Base-by-base conservation (phyloP, 352 stramenopile genomes). In the Pythium scleroteichum region DNA sequence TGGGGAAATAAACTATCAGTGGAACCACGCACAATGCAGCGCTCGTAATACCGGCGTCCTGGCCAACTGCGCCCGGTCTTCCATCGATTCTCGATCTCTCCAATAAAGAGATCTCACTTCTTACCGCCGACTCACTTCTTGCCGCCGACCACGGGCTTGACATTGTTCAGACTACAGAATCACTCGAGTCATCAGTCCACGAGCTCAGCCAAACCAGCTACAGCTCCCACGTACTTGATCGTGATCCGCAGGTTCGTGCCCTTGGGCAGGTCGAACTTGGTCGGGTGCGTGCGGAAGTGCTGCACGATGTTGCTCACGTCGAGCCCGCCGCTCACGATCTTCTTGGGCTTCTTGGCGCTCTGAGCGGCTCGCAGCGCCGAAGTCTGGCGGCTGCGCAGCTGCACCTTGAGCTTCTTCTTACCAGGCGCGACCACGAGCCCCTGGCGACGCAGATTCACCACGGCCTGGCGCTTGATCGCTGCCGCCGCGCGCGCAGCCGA, bases 201-300 rank as follows among this genome's bases (percentile, higher is more conserved):
- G n/a, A n/a, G n/a, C n/a, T n/a, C n/a, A n/a, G n/a, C n/a, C n/a
- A n/a, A n/a, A n/a, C n/a, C n/a, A n/a, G n/a, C n/a, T 4, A 35
- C 38, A 4, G 29, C n/a, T 61, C 4, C 17, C 3, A 79, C 80
- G 26, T 72, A 92, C 82, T 90, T 87, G 71, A 92, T 88, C 23
- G 83, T 90, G 62, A 92, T 88, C 52, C 81, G 75, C 23, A 92
- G 72, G 63, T 90, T 90, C 55, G 75, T 87, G 46, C 81, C 85
- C 57, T 92, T 85, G 29, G 85, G 85, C 22, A 94, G 66, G 48
- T 86, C 68, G 44, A 94, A 94, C 72, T 92, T 94, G 49, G 77
- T 87, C 20, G 82, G 82, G 59, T 92, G 81, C 50, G 79, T 76
- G 41, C 72, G 76, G 53, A 89, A 92, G 66, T 94, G 85, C 66